These are phyloP conservation scores for Bryoerythrophyllum caledonicum DNA, from an alignment of 225 moss, liverwort and hornwort species.

Conservation along the genomic window DNA sequence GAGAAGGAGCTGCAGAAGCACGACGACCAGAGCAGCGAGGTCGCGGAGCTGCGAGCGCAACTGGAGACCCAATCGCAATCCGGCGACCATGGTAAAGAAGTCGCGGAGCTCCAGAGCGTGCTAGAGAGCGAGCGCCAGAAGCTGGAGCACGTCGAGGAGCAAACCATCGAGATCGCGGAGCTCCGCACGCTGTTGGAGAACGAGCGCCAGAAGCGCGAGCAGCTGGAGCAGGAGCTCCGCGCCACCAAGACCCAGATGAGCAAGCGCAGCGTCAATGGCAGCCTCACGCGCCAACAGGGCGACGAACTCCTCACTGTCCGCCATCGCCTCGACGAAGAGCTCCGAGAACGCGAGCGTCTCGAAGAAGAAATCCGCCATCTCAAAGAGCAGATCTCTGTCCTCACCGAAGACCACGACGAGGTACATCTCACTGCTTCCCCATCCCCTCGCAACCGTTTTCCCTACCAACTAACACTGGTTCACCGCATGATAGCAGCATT, in stretches of 20 bases:
- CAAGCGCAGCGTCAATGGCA: constrained; percentile 45
- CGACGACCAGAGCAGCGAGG: constrained; percentile 28
- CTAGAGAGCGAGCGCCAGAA: constrained; percentile 48
- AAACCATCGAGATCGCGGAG: constrained; percentile 34
- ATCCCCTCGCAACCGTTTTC: no score
- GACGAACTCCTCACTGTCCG: constrained; percentile 59
- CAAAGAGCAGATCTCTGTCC: constrained; percentile 67
- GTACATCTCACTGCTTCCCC: constrained; percentile 17
- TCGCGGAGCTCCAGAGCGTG: constrained; percentile 34
- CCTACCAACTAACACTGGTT: neutral
- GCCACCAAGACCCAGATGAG: constrained; percentile 32
- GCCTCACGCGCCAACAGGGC: constrained; percentile 47
- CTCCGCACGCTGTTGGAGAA: constrained; percentile 42
- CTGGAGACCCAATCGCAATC: neutral
- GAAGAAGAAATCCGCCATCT: constrained; percentile 63
- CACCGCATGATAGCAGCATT: constrained; percentile 34
- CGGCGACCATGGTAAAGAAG: constrained; percentile 25
- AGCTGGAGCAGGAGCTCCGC: constrained; percentile 53
- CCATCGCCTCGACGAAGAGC: constrained; percentile 57
- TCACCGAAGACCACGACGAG: constrained; percentile 78
- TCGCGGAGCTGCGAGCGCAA: constrained; percentile 29
- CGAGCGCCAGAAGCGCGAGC: constrained; percentile 55
- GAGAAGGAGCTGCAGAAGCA: constrained; percentile 30
- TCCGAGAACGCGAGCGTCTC: constrained; percentile 49
- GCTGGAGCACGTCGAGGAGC: constrained; percentile 42